A percentile compares a stretch with the other conserved stretches of the same genome.
Conservation (phyloP, 352 stramenopile species). For the Saprolegnia parasitica region DNA sequence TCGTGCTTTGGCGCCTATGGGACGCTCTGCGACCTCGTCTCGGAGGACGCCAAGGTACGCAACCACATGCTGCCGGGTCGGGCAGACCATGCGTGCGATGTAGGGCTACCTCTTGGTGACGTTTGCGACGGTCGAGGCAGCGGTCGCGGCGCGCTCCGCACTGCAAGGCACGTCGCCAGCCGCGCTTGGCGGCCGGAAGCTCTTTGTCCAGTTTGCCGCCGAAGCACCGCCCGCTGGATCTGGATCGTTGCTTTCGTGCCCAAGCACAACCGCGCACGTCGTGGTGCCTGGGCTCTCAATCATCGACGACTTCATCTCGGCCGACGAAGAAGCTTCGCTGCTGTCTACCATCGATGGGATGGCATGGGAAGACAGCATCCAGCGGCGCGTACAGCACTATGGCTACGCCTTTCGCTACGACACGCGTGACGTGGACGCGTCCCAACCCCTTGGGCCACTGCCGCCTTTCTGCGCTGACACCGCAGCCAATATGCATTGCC, state of each 20-base stretch:
- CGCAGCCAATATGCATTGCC: neutral
- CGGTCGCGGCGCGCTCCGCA: constrained; percentile 1
- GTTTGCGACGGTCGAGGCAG: neutral
- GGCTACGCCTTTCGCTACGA: constrained; percentile 32
- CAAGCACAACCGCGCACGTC: constrained; percentile 26
- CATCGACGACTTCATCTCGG: constrained; percentile 30
- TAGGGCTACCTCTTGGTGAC: constrained; percentile 27
- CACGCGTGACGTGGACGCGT: constrained; percentile 29
- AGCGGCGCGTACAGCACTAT: constrained; percentile 33
- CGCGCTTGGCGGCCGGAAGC: constrained; percentile 17
- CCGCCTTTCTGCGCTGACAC: constrained; percentile 21
- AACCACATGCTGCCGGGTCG: neutral
- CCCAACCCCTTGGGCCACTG: constrained; percentile 20
- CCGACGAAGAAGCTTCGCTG: constrained; percentile 27
- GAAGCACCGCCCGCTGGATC: neutral
- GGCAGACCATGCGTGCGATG: neutral
- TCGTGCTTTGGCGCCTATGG: constrained; percentile 12
- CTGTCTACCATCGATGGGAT: constrained; percentile 24
- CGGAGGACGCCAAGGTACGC: constrained; percentile 18
- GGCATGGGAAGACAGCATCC: constrained; percentile 26
- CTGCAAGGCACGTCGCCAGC: constrained; percentile 11
- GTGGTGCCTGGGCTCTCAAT: constrained; percentile 31
- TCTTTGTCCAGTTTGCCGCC: constrained; percentile 28
- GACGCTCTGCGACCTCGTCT: constrained; percentile 16
- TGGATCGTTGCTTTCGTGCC: constrained; percentile 10